Base-by-base conservation (phyloP, 2,329 filamentous ascomycete species). In the Fusarium piperis region DNA sequence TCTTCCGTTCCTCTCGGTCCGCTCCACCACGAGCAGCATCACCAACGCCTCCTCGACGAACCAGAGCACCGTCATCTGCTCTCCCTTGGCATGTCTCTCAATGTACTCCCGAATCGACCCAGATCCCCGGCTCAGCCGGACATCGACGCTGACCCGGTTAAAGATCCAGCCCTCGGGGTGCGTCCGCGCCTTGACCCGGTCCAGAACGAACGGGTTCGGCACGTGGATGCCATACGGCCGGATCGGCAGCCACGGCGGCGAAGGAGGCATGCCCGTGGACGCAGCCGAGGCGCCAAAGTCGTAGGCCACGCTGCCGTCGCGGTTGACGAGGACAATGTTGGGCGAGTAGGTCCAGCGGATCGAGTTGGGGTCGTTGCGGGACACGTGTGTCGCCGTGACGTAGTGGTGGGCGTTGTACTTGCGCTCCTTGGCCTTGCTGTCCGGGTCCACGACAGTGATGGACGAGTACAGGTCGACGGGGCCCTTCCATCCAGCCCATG, bases 1-100 rank as follows among this genome's bases (percentile, higher is more conserved):
- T 2, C 74, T 53, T 0, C 70, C 64, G 2, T 74, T 71, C 0
- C 72, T 65, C 2, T 71, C 61, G 1, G 74, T 74, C 48, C 75
- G 71, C 67, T 81, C 78, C 8, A 81, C 70, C 2, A 81, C 79
- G 30, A 81, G 68, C 6, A 81, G 67, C 79, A 81, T 76, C 18
- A 81, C 75, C 12, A 75, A 65, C 6, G 77, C 75, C 48, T 81
- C 79, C 33, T 81, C 79, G 18, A 80, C 74, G 52, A 81, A 81
- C 79, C 79, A 81, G 30, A 81, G 61, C 10, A 81, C 72, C 18
- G 79, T 80, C 78, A 81, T 81, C 59, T 80, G 79, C 68, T 81
- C 78, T 8, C 78, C 79, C 4, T 76, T 75, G 11, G 78, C 79
- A 53, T 81, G 79, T 1, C 74, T 72, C 59, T 79, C 78, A 18